Conservation (phyloP, 331 rosid genomes). For the Saraca asoca region DNA sequence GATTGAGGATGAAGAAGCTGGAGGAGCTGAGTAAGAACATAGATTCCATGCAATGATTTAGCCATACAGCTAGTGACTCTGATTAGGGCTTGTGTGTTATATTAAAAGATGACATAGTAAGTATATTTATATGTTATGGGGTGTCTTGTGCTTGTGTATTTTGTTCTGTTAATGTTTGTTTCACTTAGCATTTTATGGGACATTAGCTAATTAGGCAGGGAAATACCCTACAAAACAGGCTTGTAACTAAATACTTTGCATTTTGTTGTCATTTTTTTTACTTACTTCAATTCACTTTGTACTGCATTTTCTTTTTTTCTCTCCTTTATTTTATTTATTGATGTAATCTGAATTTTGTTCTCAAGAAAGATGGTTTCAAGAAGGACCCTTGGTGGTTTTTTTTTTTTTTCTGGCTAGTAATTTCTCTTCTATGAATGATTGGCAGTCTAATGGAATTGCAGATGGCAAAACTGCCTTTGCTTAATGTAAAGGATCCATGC, state of each 20-base stretch:
- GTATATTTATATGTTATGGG: constrained; percentile 48
- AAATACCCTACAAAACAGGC: constrained; percentile 66
- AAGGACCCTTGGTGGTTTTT: no score
- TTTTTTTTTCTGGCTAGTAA: no score
- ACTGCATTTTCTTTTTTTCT: constrained; percentile 20
- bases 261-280: constrained; percentile 38
- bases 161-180: constrained; percentile 60
- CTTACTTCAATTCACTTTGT: constrained; percentile 35
- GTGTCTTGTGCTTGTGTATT: constrained; percentile 72
- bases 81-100: constrained; percentile 83
- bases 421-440: no score
- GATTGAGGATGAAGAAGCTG: constrained; percentile 82
- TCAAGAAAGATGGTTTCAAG: neutral
- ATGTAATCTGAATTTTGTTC: constrained; percentile 56
- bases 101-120: constrained; percentile 59
- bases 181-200: constrained; percentile 58
- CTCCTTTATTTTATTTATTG: constrained; percentile 46
- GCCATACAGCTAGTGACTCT: constrained; percentile 47
- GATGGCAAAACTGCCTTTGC: no score
- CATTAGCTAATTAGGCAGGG: constrained; percentile 76
- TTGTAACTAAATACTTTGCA: constrained; percentile 75
- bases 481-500: no score
- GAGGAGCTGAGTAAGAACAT: constrained; percentile 96
- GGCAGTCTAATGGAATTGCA: no score
- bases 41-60: constrained; percentile 60